Conservation (phyloP, 179 eudicot species). For the Camellia oleifera region DNA sequence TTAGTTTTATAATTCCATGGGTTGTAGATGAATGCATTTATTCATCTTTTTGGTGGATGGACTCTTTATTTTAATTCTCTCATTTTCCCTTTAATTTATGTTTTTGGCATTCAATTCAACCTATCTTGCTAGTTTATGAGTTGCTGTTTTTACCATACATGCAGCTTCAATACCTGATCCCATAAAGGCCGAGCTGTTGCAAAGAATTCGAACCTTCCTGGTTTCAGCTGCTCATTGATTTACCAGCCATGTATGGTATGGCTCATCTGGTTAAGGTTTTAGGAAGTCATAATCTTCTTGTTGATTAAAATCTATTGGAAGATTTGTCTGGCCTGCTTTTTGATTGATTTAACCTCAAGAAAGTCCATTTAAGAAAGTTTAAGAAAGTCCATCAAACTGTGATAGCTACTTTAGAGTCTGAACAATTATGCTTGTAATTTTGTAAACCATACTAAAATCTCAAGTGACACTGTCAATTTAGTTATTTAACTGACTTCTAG, state of each 20-base stretch:
- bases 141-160: slow-evolving; percentile 10
- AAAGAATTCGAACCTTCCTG: slow-evolving; percentile 62
- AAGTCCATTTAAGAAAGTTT: background rate
- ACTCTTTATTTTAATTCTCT: background rate
- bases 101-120: background rate
- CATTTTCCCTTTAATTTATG: background rate
- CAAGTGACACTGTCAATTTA: background rate
- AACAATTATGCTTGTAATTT: background rate
- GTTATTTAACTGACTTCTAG: too few relatives aligned
- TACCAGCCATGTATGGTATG: background rate
- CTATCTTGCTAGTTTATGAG: background rate
- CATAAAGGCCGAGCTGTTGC: slow-evolving; percentile 75
- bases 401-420: background rate
- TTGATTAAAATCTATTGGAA: too few relatives aligned
- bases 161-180: slow-evolving; percentile 77
- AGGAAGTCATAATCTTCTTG: too few relatives aligned
- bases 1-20: background rate
- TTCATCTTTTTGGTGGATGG: background rate
- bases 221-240: slow-evolving; percentile 62
- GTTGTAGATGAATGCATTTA: background rate
- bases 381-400: background rate
- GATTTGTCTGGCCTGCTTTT: background rate
- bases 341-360: background rate
- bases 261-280: background rate
- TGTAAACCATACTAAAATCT: background rate